Percentiles rank a stretch among this genome's conserved stretches.
Evolutionary conservation across 2,329 filamentous ascomycete species (phyloP).

Genomic region (Amauroascus verrucosus): DNA sequence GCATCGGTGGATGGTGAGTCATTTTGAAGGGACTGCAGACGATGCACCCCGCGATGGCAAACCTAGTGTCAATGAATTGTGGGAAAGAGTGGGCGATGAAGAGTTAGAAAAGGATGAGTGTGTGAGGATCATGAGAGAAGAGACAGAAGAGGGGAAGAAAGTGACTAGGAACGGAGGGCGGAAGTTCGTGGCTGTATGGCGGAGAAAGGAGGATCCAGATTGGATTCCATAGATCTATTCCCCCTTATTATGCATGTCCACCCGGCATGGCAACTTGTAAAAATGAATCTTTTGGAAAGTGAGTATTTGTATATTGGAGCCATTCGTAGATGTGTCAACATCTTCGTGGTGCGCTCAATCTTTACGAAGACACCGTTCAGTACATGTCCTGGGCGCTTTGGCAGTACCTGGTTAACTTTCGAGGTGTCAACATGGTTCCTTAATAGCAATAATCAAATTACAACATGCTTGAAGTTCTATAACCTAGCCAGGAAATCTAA

Average conservation of each 20-base stretch:
- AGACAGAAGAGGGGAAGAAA: constrained; percentile 97
- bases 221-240: constrained; percentile 42
- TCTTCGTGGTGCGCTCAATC: no score
- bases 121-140: constrained; percentile 54
- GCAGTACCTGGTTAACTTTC: no score
- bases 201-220: constrained; percentile 65
- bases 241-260: no score
- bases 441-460: no score
- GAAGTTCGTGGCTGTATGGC: constrained; percentile 85
- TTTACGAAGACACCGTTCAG: no score
- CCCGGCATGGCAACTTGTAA: no score
- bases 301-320: no score
- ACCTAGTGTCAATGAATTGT: constrained; percentile 54
- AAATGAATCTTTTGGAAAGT: no score
- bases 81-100: constrained; percentile 57
- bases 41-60: constrained; percentile 53
- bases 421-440: no score
- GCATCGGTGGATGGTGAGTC: constrained; percentile 83
- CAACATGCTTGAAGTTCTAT: no score
- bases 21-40: constrained; percentile 73
- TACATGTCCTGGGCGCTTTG: no score
- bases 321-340: no score
- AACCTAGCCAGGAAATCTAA: not conserved
- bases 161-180: constrained; percentile 79
- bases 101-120: constrained; percentile 48